phyloP scores from a whole-genome alignment of 2,329 filamentous ascomycete species.

The Aureobasidium mangrovei region DNA sequence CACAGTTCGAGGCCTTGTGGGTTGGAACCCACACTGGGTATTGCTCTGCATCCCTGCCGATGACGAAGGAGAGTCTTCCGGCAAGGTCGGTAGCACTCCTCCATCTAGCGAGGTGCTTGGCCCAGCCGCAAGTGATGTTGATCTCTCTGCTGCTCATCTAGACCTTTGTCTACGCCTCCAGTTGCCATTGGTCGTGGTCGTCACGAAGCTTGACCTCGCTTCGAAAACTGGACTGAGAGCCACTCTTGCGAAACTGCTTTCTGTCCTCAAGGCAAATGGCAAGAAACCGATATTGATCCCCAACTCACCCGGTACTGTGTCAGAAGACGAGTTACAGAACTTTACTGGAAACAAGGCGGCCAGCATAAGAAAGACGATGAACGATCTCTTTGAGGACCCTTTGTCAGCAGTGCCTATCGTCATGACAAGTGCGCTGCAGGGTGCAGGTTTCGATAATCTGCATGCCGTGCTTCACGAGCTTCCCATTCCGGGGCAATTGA shows the following conservation, averaged over 20 bases:
- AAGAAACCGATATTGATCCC: slow-evolving; percentile 64
- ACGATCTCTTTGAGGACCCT: slow-evolving; percentile 40
- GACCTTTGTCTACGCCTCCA: slow-evolving; percentile 75
- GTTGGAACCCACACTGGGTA: slow-evolving; percentile 93
- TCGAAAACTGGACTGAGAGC: slow-evolving; percentile 61
- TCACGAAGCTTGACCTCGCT: slow-evolving; percentile 86
- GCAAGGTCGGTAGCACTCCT: slow-evolving; percentile 37
- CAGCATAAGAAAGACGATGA: slow-evolving; percentile 50
- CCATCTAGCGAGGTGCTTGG: slow-evolving; percentile 45
- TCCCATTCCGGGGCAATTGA: slow-evolving; percentile 47
- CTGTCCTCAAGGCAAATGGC: slow-evolving; percentile 65
- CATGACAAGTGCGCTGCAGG: slow-evolving; percentile 78
- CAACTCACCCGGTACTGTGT: slow-evolving; percentile 20
- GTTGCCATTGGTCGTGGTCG: slow-evolving; percentile 67
- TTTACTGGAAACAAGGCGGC: slow-evolving; percentile 49
- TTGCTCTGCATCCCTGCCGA: slow-evolving; percentile 80
- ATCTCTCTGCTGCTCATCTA: slow-evolving; percentile 71
- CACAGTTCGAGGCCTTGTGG: slow-evolving; percentile 79
- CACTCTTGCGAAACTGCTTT: slow-evolving; percentile 64
- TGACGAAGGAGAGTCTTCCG: slow-evolving; percentile 47
- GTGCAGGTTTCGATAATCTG: slow-evolving; percentile 68
- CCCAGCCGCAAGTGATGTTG: slow-evolving; percentile 47
- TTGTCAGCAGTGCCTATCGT: slow-evolving; percentile 65
- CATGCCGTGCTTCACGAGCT: slow-evolving; percentile 74
- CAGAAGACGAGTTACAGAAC: slow-evolving; percentile 44